Evolutionary conservation across 129 eudicot genomes (phyloP).

Genomic region (Glebionis coronaria): DNA sequence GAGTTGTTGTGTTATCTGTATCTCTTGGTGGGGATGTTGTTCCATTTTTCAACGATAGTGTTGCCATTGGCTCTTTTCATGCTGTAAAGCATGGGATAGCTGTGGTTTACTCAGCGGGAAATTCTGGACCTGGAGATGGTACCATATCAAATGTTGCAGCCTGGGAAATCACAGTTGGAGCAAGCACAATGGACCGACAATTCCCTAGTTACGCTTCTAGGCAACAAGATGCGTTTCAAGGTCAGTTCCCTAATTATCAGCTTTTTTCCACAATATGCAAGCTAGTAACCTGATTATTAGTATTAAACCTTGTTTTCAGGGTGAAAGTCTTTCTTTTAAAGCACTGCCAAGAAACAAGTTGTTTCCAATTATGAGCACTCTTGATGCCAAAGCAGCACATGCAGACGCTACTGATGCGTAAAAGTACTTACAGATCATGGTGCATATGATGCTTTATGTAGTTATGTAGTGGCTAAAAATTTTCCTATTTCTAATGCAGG

Average conservation of each 20-base stretch:
- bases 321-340: constrained; percentile 69
- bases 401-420: constrained; percentile 74
- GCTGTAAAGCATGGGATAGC: constrained; percentile 74
- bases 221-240: no score
- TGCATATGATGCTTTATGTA: constrained; percentile 2
- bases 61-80: constrained; percentile 89
- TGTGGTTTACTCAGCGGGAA: constrained; percentile 89
- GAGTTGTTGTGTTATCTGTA: constrained; percentile 81
- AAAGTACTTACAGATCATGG: constrained; percentile 27
- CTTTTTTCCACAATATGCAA: neutral
- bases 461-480: constrained; percentile 12
- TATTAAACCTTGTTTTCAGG: constrained; percentile 43
- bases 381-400: constrained; percentile 54
- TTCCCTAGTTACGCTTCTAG: no score
- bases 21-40: constrained; percentile 77
- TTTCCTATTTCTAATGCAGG: constrained; percentile 38
- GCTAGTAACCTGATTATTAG: neutral
- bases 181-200: no score
- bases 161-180: constrained; percentile 95
- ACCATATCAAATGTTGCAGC: constrained; percentile 74
- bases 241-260: constrained; percentile 28
- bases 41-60: constrained; percentile 54
- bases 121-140: constrained; percentile 63
- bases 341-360: constrained; percentile 44
- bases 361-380: constrained; percentile 48